These are phyloP conservation scores for Hirschfeldia incana DNA, from an alignment of 345 rosid species.

Conservation along the genomic window DNA sequence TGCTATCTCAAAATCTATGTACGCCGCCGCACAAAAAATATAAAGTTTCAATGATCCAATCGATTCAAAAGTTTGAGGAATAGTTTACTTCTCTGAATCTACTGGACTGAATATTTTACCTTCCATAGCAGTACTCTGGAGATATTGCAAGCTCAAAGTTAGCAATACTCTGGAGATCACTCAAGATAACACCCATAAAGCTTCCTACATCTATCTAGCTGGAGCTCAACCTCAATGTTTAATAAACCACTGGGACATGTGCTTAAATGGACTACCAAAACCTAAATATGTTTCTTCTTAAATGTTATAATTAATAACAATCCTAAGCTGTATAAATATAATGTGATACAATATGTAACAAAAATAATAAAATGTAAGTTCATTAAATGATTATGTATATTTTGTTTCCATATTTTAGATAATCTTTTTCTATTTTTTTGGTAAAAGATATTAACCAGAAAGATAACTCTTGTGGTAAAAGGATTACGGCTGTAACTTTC, in stretches of 20 bases:
- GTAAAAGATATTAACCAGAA: too few relatives aligned
- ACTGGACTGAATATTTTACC: not conserved
- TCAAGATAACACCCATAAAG: constrained; percentile 1
- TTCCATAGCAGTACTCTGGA: constrained; percentile 6
- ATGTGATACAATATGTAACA: too few relatives aligned
- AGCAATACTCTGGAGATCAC: constrained; percentile 14
- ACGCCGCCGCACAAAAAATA: not conserved
- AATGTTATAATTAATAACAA: too few relatives aligned
- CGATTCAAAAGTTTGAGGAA: not conserved
- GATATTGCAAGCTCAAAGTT: constrained; percentile 3
- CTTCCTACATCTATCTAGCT: not conserved
- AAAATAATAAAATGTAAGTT: not conserved
- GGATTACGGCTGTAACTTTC: too few relatives aligned
- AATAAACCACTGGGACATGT: too few relatives aligned
- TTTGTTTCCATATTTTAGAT: too few relatives aligned
- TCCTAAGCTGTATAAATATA: too few relatives aligned
- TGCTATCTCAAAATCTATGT: constrained; percentile 10
- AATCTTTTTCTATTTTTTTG: too few relatives aligned
- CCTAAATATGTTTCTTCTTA: too few relatives aligned
- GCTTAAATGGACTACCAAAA: too few relatives aligned
- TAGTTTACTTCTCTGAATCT: not conserved
- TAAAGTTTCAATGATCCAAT: not conserved
- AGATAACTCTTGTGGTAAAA: too few relatives aligned
- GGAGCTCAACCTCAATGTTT: not conserved
- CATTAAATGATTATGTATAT: too few relatives aligned